Base-by-base conservation (phyloP, 805 yeast species). In the Pichia cabralensis region DNA sequence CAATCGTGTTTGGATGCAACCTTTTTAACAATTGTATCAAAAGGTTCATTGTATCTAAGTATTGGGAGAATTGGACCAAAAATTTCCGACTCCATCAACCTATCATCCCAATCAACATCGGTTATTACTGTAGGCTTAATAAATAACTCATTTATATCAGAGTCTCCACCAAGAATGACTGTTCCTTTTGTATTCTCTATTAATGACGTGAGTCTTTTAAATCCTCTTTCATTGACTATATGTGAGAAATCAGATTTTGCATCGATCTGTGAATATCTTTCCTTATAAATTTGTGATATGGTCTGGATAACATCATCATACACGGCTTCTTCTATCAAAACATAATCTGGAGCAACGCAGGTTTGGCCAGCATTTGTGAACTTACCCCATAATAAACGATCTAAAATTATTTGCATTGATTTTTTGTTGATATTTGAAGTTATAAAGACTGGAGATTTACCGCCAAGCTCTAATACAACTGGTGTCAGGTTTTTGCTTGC, bases 401-500 rank as follows among this genome's bases (percentile, higher is more conserved):
- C 68, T 18, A 85, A 63, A 27, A 65, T 43, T 1, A 60, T 55
- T 8, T 57, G 49, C 24, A 75, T 46, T 6, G 42, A 33, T 8
- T 21, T 15, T 37, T 72, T 42, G 62, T 64, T 30, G 61, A 67
- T 33, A 10, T 41, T 32, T 12, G 39, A 28, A 3, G 50, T 39
- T 9, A 88, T 61, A 46, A 86, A 69, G 2, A 73, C 81, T 0
- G 97, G 97, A 7, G 89, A 79, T 56, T 89, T 89, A 5, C 97
- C 97, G 35, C 97, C 96, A 29, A 88, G 64, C 58, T 88, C 97
- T 41, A 88, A 65, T 8, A 81, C 58, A 9, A 70, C 69, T 1
- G 96, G 96, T 1, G 94, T 84, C 45, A 88, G 64, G 15, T 72
- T 69, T 57, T 82, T 75, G n/a, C 89, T 92, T 1, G 96, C 96